These are phyloP conservation scores for Polyporus arcularius DNA, from an alignment of 768 basidiomycete genomes.

Conservation along the genomic window DNA sequence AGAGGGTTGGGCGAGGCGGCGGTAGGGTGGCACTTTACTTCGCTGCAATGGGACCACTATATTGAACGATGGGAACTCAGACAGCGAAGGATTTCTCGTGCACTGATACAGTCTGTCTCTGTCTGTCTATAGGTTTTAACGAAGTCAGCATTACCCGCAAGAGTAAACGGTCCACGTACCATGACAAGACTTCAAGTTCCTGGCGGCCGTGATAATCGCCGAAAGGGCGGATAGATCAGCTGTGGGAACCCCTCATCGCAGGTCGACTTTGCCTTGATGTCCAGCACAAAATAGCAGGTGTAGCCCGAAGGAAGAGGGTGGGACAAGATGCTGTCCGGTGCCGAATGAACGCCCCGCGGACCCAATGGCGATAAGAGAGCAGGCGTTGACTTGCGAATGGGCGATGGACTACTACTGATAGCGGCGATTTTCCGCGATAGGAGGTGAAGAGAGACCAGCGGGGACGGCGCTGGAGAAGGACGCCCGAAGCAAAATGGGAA, in stretches of 20 bases:
- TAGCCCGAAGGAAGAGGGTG: constrained; percentile 1
- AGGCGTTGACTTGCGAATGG: neutral
- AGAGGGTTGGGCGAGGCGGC: constrained; percentile 3
- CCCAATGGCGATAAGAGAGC: constrained; percentile 19
- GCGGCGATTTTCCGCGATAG: constrained; percentile 17
- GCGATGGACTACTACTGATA: constrained; percentile 10
- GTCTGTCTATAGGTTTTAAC: too few relatives aligned
- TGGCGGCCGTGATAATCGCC: too few relatives aligned
- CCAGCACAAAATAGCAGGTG: neutral
- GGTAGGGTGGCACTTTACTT: constrained; percentile 8
- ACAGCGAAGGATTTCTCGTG: too few relatives aligned
- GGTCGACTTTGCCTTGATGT: constrained; percentile 2
- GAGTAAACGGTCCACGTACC: too few relatives aligned
- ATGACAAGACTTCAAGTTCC: too few relatives aligned
- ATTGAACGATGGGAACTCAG: neutral
- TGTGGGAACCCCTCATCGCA: constrained; percentile 6
- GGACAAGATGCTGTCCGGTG: constrained; percentile 9
- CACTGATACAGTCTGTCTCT: too few relatives aligned
- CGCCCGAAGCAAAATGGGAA: constrained; percentile 7
- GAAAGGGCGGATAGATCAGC: neutral
- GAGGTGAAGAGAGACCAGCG: constrained; percentile 2
- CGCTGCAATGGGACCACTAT: neutral
- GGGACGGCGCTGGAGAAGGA: constrained; percentile 4
- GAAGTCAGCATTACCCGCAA: too few relatives aligned
- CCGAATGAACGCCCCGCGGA: constrained; percentile 15